Evolutionary conservation across 78 protist genomes (phyloP), one percentile per base, ranked within the genome.

Genomic region (Monocercomonoides exilis): DNA sequence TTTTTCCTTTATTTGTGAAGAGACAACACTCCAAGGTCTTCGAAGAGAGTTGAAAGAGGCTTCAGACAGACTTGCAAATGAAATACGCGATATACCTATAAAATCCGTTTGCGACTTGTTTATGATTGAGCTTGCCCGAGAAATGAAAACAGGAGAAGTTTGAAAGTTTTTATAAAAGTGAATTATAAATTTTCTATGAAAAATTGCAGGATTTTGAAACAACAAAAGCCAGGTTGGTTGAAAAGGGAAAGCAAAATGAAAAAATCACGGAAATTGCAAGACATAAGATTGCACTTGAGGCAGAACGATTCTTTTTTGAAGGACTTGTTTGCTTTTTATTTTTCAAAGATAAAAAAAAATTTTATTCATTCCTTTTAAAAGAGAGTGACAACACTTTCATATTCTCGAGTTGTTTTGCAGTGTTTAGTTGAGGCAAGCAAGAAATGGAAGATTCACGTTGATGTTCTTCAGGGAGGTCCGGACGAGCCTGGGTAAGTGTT

Each of bases 401-500:
- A 77, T 64, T 94, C 96, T 2, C 93, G 95, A 5, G 93, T 92
- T 1, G 94, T 94, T 32, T 21, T 92, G 54, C 80, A 44, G 5
- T 44, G 93, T 21, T 90, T 94, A 32, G 43, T 82, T 34, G 34
- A 41, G 36, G 93, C 94, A 3, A 89, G 91, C 5, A 1, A 0
- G n/a, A 54, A 82, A 36, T 77, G 84, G n/a, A 90, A 89, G 85
- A 90, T 96, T 80, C 5, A 4, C 1, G 96, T 96, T 35, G 33
- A 89, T 33, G 93, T 93, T 1, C 91, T 95, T 29, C 94, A 94
- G 80, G 77, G 94, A 21, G 87, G 93, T 41, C 93, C 95, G 0
- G 91, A n/a, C n/a, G n/a, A n/a, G n/a, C n/a, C n/a, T n/a, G n/a
- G n/a, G n/a, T n/a, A 86, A 41, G 6, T 42, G 41, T 42, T 21